These are phyloP conservation scores for Magnolia kwangsiensis DNA, from an alignment of 164 flowering plant genomes.

Conservation along the genomic window DNA sequence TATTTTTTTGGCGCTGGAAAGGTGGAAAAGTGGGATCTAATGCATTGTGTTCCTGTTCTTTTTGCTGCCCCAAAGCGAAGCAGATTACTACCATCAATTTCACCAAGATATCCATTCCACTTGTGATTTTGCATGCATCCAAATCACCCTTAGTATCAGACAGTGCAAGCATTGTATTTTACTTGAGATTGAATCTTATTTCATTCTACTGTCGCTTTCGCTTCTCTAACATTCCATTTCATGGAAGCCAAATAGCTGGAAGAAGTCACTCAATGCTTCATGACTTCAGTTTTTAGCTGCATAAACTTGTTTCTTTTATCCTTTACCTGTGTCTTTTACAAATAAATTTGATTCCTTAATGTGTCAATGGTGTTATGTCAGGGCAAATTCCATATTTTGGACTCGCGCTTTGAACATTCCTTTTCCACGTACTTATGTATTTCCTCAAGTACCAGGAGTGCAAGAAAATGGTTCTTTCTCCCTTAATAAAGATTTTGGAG, in stretches of 20 bases:
- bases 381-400: constrained; percentile 99
- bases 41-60: no score
- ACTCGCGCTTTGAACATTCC: constrained; percentile 90
- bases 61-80: no score
- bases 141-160: not conserved
- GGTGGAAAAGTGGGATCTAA: no score
- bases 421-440: constrained; percentile 72
- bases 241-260: not conserved
- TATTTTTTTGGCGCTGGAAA: no score
- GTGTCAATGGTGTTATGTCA: constrained; percentile 23
- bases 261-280: not conserved
- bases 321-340: constrained; percentile 2
- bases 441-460: constrained; percentile 45
- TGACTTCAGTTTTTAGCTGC: not conserved
- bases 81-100: no score
- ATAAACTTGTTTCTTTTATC: not conserved
- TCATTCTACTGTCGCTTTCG: not conserved
- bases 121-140: no score
- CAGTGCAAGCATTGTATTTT: not conserved
- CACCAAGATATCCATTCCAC: no score
- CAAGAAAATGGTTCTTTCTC: constrained; percentile 20
- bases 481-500: constrained; percentile 17
- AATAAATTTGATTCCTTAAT: not conserved
- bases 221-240: not conserved
- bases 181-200: not conserved